Conservation (phyloP, 1,284 basidiomycete genomes). For the Mycosarcoma maydis region DNA sequence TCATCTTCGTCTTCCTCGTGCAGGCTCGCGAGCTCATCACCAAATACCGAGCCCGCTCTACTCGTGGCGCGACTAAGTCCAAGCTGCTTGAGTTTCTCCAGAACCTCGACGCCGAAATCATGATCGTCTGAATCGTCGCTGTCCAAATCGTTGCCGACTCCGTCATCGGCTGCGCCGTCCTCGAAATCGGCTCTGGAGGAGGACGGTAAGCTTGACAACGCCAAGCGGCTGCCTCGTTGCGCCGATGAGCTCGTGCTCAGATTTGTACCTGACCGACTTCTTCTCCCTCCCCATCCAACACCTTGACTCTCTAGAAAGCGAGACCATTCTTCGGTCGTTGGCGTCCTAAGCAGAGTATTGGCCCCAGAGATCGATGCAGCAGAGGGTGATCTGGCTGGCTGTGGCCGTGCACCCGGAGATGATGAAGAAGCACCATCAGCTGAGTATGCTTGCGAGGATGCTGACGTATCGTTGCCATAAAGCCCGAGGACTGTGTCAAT, state of each 20-base stretch:
- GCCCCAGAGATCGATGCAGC: constrained; percentile 18
- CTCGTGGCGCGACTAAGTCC: constrained; percentile 46
- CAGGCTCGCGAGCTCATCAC: constrained; percentile 43
- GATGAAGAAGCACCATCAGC: constrained; percentile 15
- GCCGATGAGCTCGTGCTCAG: constrained; percentile 37
- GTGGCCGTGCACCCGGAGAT: constrained; percentile 1
- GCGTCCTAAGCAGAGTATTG: constrained; percentile 50
- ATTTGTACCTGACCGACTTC: constrained; percentile 30
- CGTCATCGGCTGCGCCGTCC: constrained; percentile 9
- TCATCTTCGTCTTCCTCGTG: constrained; percentile 52
- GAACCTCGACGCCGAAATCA: constrained; percentile 35
- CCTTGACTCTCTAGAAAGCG: constrained; percentile 58
- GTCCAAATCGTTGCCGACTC: constrained; percentile 31
- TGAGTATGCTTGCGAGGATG: constrained; percentile 4
- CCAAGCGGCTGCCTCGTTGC: constrained; percentile 24
- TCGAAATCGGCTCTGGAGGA: constrained; percentile 16
- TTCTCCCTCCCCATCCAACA: constrained; percentile 33
- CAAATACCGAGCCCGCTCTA: constrained; percentile 47
- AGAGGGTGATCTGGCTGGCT: constrained; percentile 28
- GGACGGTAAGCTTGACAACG: constrained; percentile 15
- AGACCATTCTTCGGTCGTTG: constrained; percentile 63
- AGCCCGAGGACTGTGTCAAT: constrained; percentile 26
- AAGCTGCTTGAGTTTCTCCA: constrained; percentile 47
- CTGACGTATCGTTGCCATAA: constrained; percentile 5
- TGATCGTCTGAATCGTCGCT: constrained; percentile 48